These are phyloP conservation scores for Pseudocercospora macadamiae DNA, from an alignment of 2,329 filamentous ascomycete genomes.

Conservation along the genomic window DNA sequence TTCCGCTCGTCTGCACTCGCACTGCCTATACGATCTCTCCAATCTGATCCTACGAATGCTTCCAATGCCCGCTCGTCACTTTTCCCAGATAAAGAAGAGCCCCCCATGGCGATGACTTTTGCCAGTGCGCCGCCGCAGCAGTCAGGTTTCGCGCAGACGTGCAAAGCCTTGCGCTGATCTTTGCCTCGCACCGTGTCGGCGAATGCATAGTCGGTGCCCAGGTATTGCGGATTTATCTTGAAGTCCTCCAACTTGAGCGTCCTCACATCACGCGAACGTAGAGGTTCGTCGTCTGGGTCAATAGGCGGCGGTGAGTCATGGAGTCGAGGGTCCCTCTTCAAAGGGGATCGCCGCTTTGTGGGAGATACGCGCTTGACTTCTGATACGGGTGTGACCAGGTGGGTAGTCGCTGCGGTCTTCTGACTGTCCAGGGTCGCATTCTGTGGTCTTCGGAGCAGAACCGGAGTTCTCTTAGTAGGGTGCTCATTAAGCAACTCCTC, in stretches of 20 bases:
- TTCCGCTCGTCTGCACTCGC: constrained; percentile 57
- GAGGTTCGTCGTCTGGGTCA: constrained; percentile 44
- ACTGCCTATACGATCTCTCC: constrained; percentile 27
- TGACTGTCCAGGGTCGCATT: background rate
- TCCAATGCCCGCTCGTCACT: constrained; percentile 34
- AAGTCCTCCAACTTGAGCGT: constrained; percentile 72
- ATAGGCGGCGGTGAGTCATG: constrained; percentile 29
- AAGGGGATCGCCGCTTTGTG: constrained; percentile 11
- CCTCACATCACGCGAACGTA: constrained; percentile 62
- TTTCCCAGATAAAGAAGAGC: constrained; percentile 24
- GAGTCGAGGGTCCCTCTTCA: constrained; percentile 6
- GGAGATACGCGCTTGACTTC: constrained; percentile 6
- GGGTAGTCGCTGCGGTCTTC: background rate
- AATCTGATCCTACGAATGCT: constrained; percentile 33
- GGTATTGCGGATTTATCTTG: constrained; percentile 74
- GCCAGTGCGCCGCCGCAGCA: constrained; percentile 78
- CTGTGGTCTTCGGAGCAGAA: background rate
- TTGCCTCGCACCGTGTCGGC: constrained; percentile 73
- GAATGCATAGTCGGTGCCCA: constrained; percentile 75
- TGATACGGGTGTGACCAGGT: constrained; percentile 13
- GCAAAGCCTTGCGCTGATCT: constrained; percentile 69
- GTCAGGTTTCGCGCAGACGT: constrained; percentile 72
- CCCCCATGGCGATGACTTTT: constrained; percentile 58
- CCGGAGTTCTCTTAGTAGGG: constrained; percentile 19
- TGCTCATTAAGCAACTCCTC: constrained; percentile 29